Conservation (phyloP, 768 basidiomycete genomes). For the Tephrocybe sp. region DNA sequence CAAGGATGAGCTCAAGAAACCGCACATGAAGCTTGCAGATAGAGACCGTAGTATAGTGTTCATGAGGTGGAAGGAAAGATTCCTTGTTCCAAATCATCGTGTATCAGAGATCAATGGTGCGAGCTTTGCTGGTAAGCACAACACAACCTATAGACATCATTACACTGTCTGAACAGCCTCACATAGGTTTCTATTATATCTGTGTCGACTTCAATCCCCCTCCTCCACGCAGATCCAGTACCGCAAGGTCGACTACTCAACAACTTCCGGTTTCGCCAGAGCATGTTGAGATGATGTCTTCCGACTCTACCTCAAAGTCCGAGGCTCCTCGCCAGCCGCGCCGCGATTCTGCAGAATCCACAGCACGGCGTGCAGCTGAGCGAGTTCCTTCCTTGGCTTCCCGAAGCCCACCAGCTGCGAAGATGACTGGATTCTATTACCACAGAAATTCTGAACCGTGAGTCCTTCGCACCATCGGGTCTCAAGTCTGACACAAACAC, state of each 20-base stretch:
- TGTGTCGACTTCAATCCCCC: conserved; percentile 89
- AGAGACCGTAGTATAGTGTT: conserved; percentile 82
- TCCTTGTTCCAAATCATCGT: conserved; percentile 92
- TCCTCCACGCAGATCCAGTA: conserved; percentile 28
- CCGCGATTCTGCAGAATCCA: conserved; percentile 41
- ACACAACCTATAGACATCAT: conserved; percentile 10
- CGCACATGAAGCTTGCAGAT: conserved; percentile 75
- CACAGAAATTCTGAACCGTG: conserved; percentile 92
- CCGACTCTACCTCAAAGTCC: conserved; percentile 32
- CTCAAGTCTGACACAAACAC: conserved; percentile 8
- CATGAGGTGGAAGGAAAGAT: conserved; percentile 97
- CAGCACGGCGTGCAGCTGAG: conserved; percentile 35
- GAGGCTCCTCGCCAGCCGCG: conserved; percentile 36
- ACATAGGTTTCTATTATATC: conserved; percentile 87
- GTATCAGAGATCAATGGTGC: conserved; percentile 94
- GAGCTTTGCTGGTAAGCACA: conserved; percentile 82
- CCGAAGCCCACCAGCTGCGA: conserved; percentile 54
- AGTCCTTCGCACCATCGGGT: conserved; percentile 30
- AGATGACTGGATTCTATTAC: conserved; percentile 91
- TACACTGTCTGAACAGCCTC: conserved; percentile 18
- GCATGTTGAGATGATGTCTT: conserved; percentile 23
- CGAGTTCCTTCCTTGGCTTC: conserved; percentile 52
- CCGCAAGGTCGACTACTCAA: conserved; percentile 28
- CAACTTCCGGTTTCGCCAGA: conserved; percentile 32
- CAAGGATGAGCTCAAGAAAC: conserved; percentile 79